Evolutionary conservation across 2,329 filamentous ascomycete genomes (phyloP).

Genomic region (Hypoxylon sp.): DNA sequence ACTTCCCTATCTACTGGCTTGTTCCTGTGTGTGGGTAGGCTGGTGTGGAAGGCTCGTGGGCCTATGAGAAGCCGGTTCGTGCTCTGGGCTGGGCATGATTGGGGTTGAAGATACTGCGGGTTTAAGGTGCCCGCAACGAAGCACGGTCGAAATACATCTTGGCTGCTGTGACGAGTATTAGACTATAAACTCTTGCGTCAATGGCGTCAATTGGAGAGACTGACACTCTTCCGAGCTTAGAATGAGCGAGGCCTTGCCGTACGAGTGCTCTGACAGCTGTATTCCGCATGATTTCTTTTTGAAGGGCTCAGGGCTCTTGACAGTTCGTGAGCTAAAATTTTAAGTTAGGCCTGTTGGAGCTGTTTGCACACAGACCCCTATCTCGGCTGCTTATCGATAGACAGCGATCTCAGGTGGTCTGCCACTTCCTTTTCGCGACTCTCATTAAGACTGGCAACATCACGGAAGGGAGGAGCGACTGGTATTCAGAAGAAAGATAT

Average conservation of each 20-base stretch:
- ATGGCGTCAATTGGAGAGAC: constrained; percentile 42
- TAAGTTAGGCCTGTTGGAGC: constrained; percentile 15
- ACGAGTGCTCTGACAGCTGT: constrained; percentile 41
- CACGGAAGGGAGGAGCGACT: constrained; percentile 12
- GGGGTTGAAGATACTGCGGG: not conserved
- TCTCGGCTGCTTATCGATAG: constrained; percentile 23
- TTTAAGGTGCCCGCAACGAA: constrained; percentile 10
- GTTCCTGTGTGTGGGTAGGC: not conserved
- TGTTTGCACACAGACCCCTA: not conserved
- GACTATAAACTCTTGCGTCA: not conserved
- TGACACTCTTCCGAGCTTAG: constrained; percentile 39
- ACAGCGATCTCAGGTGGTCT: not conserved
- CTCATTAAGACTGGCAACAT: not conserved
- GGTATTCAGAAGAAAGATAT: not conserved
- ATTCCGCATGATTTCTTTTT: constrained; percentile 42
- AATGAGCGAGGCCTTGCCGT: constrained; percentile 36
- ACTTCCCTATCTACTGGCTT: constrained; percentile 7
- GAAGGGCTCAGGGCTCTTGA: not conserved
- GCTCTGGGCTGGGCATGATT: constrained; percentile 9
- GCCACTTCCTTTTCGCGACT: not conserved
- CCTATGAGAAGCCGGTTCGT: not conserved
- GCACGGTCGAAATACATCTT: constrained; percentile 38
- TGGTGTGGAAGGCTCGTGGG: constrained; percentile 33
- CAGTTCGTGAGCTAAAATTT: constrained; percentile 18
- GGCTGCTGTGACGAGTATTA: constrained; percentile 28